Conservation (phyloP, 1,284 basidiomycete genomes). For the Tilletia indica region DNA sequence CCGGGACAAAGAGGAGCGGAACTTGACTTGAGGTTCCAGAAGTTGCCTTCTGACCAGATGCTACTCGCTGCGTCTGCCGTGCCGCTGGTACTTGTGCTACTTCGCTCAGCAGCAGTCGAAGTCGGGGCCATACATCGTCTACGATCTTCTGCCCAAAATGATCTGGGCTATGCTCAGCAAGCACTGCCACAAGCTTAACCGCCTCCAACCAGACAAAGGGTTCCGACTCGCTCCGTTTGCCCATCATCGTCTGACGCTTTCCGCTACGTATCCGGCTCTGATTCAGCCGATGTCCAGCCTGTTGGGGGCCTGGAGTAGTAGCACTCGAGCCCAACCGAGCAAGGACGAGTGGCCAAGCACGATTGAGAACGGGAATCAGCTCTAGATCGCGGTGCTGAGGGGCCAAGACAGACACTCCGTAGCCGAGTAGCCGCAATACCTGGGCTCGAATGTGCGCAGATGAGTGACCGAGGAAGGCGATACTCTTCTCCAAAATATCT, state of each 20-base stretch:
- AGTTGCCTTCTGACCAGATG: neutral
- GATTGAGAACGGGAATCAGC: slow-evolving; percentile 44
- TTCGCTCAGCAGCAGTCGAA: slow-evolving; percentile 28
- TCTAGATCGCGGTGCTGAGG: slow-evolving; percentile 34
- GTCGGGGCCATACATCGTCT: slow-evolving; percentile 47
- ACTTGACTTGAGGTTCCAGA: neutral
- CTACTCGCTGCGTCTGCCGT: neutral
- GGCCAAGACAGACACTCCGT: slow-evolving; percentile 34
- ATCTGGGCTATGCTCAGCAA: slow-evolving; percentile 31
- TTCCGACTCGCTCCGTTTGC: slow-evolving; percentile 34
- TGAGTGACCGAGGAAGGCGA: slow-evolving; percentile 35
- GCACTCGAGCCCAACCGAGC: slow-evolving; percentile 35
- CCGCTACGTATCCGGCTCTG: neutral
- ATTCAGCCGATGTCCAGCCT: neutral
- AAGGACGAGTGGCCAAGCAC: slow-evolving; percentile 48
- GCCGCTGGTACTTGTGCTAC: neutral
- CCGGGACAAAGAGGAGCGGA: neutral
- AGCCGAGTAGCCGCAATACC: slow-evolving; percentile 31
- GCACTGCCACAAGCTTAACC: slow-evolving; percentile 29
- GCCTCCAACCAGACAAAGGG: slow-evolving; percentile 42
- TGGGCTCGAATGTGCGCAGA: slow-evolving; percentile 31
- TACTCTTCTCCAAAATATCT: slow-evolving; percentile 30
- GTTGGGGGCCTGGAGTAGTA: neutral
- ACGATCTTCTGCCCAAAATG: slow-evolving; percentile 39
- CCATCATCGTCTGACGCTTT: slow-evolving; percentile 10